Evolutionary conservation across 2,329 filamentous ascomycete species (phyloP), one percentile per base, ranked within the genome.

Genomic region (Pseudovirgaria hyperparasitica): DNA sequence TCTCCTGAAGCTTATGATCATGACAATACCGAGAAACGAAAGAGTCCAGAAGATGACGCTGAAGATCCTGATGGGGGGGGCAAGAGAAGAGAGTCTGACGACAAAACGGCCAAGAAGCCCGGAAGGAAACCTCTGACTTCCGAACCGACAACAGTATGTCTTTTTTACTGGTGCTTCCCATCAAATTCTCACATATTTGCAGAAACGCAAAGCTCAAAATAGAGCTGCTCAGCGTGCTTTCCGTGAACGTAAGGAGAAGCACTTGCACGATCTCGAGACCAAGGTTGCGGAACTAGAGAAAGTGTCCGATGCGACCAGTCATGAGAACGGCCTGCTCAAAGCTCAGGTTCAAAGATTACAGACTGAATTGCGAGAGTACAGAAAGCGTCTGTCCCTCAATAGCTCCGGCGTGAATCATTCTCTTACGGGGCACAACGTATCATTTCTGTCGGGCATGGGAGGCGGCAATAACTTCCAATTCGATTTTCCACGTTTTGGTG

Each of bases 181-280:
- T 17, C 18, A 33, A 11, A 18, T 35, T 36, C 42, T 55, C 27
- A 52, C 37, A 28, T 16, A 22, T 33, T 17, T 22, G 18, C 45
- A 92, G 84, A 92, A 92, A 60, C 78, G 85, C 43, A 98, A 98
- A 61, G 90, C 90, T 7, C 86, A 94, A 49, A 94, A 94, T 41
- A 73, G 86, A 40, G 86, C 86, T 8, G 86, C 86, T 4, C 86
- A 94, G 56, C 73, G 86, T 32, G 86, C 86, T 5, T 94, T 94
- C 67, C 75, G 86, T 29, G 86, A 94, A 54, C 80, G 86, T 36
- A 94, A 94, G 58, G 86, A 94, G 55, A 87, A 81, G 60, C 86
- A 92, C 44, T 54, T 92, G 25, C 84, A 84, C 50, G 79, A 86
- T 39, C 67, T 92, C 2, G 85, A 93, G 57, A 78, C 63, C 17